Evolutionary conservation across 2,329 filamentous ascomycete species (phyloP).

Genomic region (Ilyonectria destructans): DNA sequence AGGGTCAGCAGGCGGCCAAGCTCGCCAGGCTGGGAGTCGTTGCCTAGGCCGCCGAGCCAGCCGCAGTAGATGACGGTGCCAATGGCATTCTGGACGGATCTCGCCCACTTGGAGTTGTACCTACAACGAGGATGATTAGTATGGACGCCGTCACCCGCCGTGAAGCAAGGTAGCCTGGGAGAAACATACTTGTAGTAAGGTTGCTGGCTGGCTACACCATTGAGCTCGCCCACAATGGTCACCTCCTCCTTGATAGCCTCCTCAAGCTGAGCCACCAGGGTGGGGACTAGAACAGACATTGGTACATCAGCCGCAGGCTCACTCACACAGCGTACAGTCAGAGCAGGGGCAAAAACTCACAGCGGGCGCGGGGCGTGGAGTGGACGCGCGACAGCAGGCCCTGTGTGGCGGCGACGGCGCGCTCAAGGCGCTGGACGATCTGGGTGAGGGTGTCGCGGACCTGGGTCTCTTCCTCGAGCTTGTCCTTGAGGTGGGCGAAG

Average conservation of each 20-base stretch:
- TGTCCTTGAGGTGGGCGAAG: slow-evolving; percentile 89
- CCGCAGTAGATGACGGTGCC: slow-evolving; percentile 71
- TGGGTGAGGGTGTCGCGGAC: slow-evolving; percentile 88
- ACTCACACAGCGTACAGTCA: not conserved
- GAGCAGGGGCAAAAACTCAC: slow-evolving; percentile 55
- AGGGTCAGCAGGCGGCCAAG: slow-evolving; percentile 84
- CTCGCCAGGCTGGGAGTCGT: slow-evolving; percentile 68
- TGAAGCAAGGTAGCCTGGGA: not conserved
- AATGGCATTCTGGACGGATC: slow-evolving; percentile 86
- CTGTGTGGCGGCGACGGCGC: slow-evolving; percentile 85
- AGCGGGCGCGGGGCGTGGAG: slow-evolving; percentile 80
- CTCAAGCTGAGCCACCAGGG: slow-evolving; percentile 80
- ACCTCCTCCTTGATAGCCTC: slow-evolving; percentile 82
- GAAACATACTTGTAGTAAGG: slow-evolving; percentile 91
- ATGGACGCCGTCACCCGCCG: slow-evolving; percentile 16
- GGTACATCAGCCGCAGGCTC: slow-evolving; percentile 4
- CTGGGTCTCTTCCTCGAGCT: slow-evolving; percentile 89
- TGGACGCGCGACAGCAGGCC: slow-evolving; percentile 91
- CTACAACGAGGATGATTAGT: slow-evolving; percentile 54
- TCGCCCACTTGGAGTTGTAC: slow-evolving; percentile 89
- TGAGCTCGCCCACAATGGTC: slow-evolving; percentile 79
- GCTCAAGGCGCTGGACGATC: slow-evolving; percentile 86
- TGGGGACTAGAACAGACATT: slow-evolving; percentile 63
- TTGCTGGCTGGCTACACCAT: slow-evolving; percentile 83
- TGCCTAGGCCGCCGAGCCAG: slow-evolving; percentile 84